These are phyloP conservation scores for Phytophthora constricta DNA, from an alignment of 352 stramenopile species.

Conservation along the genomic window DNA sequence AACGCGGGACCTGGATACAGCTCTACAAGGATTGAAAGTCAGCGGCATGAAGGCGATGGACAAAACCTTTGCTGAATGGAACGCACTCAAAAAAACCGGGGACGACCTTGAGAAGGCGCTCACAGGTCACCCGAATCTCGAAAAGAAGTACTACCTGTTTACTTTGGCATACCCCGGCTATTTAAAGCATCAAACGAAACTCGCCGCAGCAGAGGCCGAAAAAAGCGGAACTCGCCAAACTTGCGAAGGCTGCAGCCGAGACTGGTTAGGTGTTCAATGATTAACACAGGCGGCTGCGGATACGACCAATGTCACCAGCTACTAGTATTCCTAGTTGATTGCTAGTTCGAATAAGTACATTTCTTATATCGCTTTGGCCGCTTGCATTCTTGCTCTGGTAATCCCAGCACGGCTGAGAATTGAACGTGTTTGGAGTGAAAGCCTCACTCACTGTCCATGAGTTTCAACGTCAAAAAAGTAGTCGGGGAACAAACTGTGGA, in stretches of 20 bases:
- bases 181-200: neutral
- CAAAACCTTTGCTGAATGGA: neutral
- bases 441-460: too few relatives aligned
- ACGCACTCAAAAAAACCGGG: neutral
- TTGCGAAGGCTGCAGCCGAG: too few relatives aligned
- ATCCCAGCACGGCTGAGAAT: too few relatives aligned
- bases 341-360: neutral
- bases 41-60: neutral
- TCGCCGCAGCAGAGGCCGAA: too few relatives aligned
- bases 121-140: neutral
- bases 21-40: neutral
- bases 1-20: neutral
- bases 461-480: too few relatives aligned
- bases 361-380: neutral
- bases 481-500: too few relatives aligned
- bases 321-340: too few relatives aligned
- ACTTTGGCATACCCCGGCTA: neutral
- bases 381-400: too few relatives aligned
- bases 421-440: too few relatives aligned
- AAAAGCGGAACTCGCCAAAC: neutral
- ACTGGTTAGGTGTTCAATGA: too few relatives aligned
- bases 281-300: too few relatives aligned
- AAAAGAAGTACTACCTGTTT: neutral
- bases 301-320: too few relatives aligned
- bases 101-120: neutral